Conservation (phyloP, 2,329 filamentous ascomycete genomes). For the Epichloe typhina region DNA sequence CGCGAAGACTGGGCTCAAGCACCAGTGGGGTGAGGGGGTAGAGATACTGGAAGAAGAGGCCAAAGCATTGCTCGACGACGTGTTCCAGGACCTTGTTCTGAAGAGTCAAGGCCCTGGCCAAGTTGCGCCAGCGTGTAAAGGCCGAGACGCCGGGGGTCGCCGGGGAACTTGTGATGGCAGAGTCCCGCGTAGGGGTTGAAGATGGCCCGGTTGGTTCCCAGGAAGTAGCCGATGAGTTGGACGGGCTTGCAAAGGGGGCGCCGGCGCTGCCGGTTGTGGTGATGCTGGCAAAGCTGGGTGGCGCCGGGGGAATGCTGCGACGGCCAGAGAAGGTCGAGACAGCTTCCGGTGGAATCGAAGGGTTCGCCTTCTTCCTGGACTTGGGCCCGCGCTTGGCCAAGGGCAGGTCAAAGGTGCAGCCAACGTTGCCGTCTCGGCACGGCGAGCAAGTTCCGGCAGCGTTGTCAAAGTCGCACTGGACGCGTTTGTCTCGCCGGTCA, state of each 20-base stretch:
- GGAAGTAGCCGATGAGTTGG: conserved; percentile 8
- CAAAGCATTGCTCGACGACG: conserved; percentile 21
- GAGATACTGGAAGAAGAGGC: conserved; percentile 29
- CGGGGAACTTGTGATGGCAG: conserved; percentile 5
- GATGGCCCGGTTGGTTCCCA: conserved; percentile 14
- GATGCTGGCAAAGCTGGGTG: not conserved
- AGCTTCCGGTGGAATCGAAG: conserved; percentile 7
- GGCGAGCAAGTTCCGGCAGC: conserved; percentile 15
- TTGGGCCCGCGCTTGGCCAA: conserved; percentile 26
- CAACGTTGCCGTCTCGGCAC: conserved; percentile 19
- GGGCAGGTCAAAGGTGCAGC: conserved; percentile 26
- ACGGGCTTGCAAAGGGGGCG: conserved; percentile 9
- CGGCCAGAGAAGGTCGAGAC: conserved; percentile 6
- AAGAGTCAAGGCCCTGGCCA: conserved; percentile 13
- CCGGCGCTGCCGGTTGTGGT: not conserved
- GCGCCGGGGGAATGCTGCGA: not conserved
- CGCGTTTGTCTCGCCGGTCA: not conserved
- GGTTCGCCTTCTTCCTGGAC: conserved; percentile 11
- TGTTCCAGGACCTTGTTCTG: conserved; percentile 14
- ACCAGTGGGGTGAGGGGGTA: conserved; percentile 29
- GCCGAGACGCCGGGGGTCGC: conserved; percentile 9
- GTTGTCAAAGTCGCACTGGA: conserved; percentile 17
- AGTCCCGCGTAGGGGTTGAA: conserved; percentile 11
- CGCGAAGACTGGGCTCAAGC: conserved; percentile 26
- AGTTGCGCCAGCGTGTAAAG: conserved; percentile 16